phyloP scores from a whole-genome alignment of 768 basidiomycete genomes.

The Pisolithus microcarpus region DNA sequence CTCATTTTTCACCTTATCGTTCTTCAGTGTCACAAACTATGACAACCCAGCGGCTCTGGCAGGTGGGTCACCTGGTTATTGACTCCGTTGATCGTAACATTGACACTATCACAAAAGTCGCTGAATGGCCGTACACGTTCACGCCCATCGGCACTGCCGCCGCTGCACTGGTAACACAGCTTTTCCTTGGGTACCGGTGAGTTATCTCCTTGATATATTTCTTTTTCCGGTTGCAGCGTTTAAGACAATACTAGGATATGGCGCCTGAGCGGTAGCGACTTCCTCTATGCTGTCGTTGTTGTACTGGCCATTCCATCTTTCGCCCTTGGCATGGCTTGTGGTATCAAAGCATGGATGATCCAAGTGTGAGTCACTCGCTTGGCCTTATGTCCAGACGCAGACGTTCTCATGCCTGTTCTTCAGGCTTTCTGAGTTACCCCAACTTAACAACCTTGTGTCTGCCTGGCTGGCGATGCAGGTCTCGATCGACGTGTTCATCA shows the following conservation, averaged over 20 bases:
- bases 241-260: constrained; percentile 8
- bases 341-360: constrained; percentile 37
- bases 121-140: constrained; percentile 45
- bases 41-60: constrained; percentile 8
- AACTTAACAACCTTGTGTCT: constrained; percentile 36
- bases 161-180: constrained; percentile 44
- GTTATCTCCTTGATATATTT: constrained; percentile 3
- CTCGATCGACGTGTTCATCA: constrained; percentile 37
- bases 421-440: constrained; percentile 37
- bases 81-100: background rate
- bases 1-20: background rate
- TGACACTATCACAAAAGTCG: constrained; percentile 21
- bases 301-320: constrained; percentile 34
- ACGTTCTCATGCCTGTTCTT: background rate
- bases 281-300: constrained; percentile 30
- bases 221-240: background rate
- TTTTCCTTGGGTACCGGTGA: constrained; percentile 41
- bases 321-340: constrained; percentile 37
- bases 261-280: constrained; percentile 5
- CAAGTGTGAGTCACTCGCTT: constrained; percentile 26
- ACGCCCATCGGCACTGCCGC: constrained; percentile 41
- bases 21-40: constrained; percentile 9
- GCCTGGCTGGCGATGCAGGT: constrained; percentile 45
- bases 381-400: background rate
- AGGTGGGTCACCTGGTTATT: background rate